These are phyloP conservation scores for Pyricularia sp. DNA, from an alignment of 2,329 filamentous ascomycete species.

Conservation along the genomic window DNA sequence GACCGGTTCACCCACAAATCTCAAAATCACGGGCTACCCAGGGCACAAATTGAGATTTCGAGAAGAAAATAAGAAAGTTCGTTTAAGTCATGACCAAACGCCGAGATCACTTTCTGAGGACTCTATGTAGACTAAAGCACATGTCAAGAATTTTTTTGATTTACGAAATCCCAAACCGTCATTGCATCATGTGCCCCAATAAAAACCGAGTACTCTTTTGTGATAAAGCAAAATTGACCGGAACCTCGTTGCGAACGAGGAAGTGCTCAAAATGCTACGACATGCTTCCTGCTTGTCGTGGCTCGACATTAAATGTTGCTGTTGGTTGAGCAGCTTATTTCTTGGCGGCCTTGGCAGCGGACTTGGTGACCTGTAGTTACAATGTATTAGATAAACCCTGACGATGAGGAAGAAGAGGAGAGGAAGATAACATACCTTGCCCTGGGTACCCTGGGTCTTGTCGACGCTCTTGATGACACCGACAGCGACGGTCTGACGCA, in stretches of 20 bases:
- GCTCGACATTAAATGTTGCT: conserved; percentile 8
- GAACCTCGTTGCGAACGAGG: conserved; percentile 4
- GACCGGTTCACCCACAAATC: no score
- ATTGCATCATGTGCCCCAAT: not conserved
- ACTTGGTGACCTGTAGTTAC: conserved; percentile 43
- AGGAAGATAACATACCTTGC: conserved; percentile 36
- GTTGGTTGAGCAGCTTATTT: conserved; percentile 40
- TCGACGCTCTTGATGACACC: conserved; percentile 87
- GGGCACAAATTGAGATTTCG: not conserved
- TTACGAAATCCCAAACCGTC: not conserved
- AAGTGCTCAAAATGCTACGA: conserved; percentile 8
- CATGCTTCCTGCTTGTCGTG: conserved; percentile 7
- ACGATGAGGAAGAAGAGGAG: conserved; percentile 10
- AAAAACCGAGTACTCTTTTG: not conserved
- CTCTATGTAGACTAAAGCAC: not conserved
- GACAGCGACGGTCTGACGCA: conserved; percentile 81
- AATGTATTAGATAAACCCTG: conserved; percentile 5
- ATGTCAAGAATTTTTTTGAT: not conserved
- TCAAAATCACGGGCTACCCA: no score
- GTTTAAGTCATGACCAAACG: not conserved
- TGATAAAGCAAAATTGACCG: not conserved
- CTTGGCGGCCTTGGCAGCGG: conserved; percentile 61
- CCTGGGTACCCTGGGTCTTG: conserved; percentile 42
- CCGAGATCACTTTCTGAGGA: not conserved
- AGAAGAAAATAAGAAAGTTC: not conserved